These are phyloP conservation scores for Bruguiera parviflora DNA, from an alignment of 345 rosid genomes.

Conservation along the genomic window DNA sequence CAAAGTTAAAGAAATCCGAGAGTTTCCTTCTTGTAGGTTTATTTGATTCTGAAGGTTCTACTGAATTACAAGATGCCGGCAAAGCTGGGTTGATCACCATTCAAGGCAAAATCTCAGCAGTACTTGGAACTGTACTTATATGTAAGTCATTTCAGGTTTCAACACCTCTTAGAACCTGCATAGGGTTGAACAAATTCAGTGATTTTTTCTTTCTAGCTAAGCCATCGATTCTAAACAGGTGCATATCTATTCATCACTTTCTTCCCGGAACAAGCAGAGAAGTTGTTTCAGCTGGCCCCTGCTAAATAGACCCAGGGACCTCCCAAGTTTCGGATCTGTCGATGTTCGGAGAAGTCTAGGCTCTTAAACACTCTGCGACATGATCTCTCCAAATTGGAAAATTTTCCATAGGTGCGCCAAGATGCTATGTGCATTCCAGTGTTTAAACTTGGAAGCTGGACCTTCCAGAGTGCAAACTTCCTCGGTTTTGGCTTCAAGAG, in stretches of 20 bases:
- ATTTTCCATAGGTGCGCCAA: background rate
- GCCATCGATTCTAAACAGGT: slow-evolving; percentile 39
- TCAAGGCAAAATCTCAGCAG: slow-evolving; percentile 93
- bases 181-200: background rate
- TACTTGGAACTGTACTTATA: slow-evolving; percentile 83
- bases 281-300: slow-evolving; percentile 50
- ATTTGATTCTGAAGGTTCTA: slow-evolving; percentile 65
- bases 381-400: background rate
- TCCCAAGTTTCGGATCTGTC: slow-evolving; percentile 17
- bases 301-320: slow-evolving; percentile 33
- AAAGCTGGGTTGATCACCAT: slow-evolving; percentile 84
- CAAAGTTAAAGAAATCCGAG: background rate
- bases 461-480: background rate
- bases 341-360: background rate
- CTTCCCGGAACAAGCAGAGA: slow-evolving; percentile 94
- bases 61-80: slow-evolving; percentile 77
- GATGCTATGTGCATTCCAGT: background rate
- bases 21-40: slow-evolving; percentile 45
- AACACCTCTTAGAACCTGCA: background rate
- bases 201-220: background rate
- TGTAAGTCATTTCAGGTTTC: slow-evolving; percentile 45
- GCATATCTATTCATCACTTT: slow-evolving; percentile 81
- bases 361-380: background rate
- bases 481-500: too few relatives aligned
- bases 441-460: background rate